Evolutionary conservation across 495 filamentous ascomycete species (phyloP).

Genomic region (Bryoglossum gracile): DNA sequence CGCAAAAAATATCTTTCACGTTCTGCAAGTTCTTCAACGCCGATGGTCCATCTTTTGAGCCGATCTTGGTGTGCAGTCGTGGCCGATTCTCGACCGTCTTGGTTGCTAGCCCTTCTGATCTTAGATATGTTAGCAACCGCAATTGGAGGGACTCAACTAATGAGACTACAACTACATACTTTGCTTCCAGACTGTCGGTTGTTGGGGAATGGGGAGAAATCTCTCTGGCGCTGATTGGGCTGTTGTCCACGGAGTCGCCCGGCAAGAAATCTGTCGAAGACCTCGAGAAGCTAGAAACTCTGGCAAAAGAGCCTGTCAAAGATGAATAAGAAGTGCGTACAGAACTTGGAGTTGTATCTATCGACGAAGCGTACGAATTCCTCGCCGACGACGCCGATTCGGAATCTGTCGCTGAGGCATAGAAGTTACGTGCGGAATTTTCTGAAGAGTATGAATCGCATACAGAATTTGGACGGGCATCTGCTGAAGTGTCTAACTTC

Average conservation of each 20-base stretch:
- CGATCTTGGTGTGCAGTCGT: background rate
- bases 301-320: slow-evolving; percentile 1
- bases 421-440: slow-evolving; percentile 8
- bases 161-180: too few species aligned
- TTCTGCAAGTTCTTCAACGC: slow-evolving; percentile 7
- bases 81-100: background rate
- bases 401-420: slow-evolving; percentile 8
- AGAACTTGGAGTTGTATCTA: background rate
- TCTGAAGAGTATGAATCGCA: background rate
- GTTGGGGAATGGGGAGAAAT: slow-evolving; percentile 7
- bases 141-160: background rate
- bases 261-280: slow-evolving; percentile 4
- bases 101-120: too few species aligned
- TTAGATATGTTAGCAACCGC: too few species aligned
- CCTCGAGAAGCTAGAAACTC: slow-evolving; percentile 11
- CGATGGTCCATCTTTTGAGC: slow-evolving; percentile 2
- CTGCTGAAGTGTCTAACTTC: background rate
- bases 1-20: slow-evolving; percentile 9
- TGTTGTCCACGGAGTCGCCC: background rate
- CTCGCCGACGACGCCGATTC: background rate
- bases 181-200: too few species aligned
- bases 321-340: slow-evolving; percentile 7
- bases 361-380: slow-evolving; percentile 9
- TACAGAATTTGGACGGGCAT: background rate
- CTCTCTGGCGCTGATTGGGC: slow-evolving; percentile 1